Base-by-base conservation (phyloP, 305 asterid genomes). In the Fraxinus paxiana region DNA sequence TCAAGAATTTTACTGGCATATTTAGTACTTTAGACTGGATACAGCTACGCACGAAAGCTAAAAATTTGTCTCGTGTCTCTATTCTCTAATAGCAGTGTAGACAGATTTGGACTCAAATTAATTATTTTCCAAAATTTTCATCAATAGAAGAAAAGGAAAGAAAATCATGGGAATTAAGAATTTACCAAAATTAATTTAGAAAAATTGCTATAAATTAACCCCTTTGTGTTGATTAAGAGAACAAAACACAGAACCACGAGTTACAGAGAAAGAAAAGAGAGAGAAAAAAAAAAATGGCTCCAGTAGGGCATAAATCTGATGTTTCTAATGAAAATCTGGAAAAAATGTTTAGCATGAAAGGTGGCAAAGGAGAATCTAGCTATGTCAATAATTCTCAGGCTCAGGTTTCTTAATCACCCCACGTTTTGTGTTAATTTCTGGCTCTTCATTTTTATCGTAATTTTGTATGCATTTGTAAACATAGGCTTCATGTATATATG, bases 331-430 rank as follows among this genome's bases (percentile, higher is more conserved):
- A 81, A 85, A 92, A 91, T 79, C 95, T 96, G 15, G 99, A 96
- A 70, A 90, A 78, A 26, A 41, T 90, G 88, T 89, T 69, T 28
- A 69, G 74, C 38, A 69, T 69, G 74, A 69, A 69, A 82, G 99
- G 99, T 15, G 99, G 99, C 86, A 88, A 87, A 83, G 99, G 96
- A 17, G 97, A 96, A 87, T 89, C 92, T 26, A 96, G 99, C 88
- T 96, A 96, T 83, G 92, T 83, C 74, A 92, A 96, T 82, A 96
- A 96, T 86, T 91, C 95, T 75, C 97, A 96, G 84, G 97, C 99
- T 77, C 99, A 96, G 99, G 98, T 92, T 20, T 17, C 10, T 12
- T 67, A 8, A 0, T 67, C 33, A 26, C 34, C 15, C n/a, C 17
- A 63, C 6, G 8, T 67, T 69, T 9, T 30, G 1, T 67, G 15